phyloP scores from a whole-genome alignment of 805 yeast species.

The Sugiyamaella floridensis region DNA sequence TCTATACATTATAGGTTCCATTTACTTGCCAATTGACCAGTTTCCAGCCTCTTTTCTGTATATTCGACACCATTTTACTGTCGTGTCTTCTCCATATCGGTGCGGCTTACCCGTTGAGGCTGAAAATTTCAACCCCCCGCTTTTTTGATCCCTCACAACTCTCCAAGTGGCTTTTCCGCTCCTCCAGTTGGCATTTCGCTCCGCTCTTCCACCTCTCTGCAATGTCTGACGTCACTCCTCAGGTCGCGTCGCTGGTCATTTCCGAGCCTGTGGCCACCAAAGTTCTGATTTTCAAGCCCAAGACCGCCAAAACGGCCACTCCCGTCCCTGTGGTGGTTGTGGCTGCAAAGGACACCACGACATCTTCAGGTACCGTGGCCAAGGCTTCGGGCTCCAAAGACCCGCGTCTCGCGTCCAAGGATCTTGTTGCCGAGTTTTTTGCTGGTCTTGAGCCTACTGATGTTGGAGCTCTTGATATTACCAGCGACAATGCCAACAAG shows the following conservation, averaged over 20 bases:
- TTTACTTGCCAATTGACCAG: too few species aligned
- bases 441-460: slow-evolving; percentile 42
- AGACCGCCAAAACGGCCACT: slow-evolving; percentile 72
- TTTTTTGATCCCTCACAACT: too few species aligned
- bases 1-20: too few species aligned
- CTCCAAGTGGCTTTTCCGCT: too few species aligned
- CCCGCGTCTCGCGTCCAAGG: slow-evolving; percentile 82
- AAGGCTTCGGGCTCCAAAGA: slow-evolving; percentile 66
- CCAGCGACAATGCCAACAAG: slow-evolving; percentile 45
- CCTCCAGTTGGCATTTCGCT: too few species aligned
- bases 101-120: too few species aligned
- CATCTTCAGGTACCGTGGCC: slow-evolving; percentile 63
- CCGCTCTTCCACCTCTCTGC: background rate
- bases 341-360: slow-evolving; percentile 62
- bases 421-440: slow-evolving; percentile 60
- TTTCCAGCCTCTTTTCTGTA: too few species aligned
- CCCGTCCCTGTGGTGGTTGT: slow-evolving; percentile 77
- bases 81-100: too few species aligned
- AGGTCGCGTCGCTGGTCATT: background rate
- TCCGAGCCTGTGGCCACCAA: slow-evolving; percentile 38
- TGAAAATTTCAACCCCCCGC: too few species aligned
- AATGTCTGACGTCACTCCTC: background rate
- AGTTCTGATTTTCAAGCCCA: slow-evolving; percentile 82
- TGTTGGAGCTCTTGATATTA: slow-evolving; percentile 25
- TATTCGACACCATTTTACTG: too few species aligned